Evolutionary conservation across 1,139 yeast genomes (phyloP), one percentile per base, ranked within the genome.

Genomic region (Kurtzmaniella quercitrusa): DNA sequence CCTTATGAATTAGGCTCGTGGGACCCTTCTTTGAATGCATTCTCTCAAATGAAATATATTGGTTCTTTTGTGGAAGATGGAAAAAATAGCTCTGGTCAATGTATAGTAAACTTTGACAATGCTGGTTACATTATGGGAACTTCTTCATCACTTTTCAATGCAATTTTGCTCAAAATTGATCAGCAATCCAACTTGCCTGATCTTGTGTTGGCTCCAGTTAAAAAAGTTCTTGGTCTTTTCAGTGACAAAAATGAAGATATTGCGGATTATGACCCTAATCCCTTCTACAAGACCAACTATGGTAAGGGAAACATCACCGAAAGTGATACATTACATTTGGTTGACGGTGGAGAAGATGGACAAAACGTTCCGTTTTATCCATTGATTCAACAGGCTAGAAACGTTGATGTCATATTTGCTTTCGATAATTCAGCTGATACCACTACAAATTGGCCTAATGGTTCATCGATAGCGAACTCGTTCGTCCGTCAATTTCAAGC

Each of bases 271-370:
- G 44, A 50, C 8, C 77, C 77, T 12, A 71, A 71, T 47, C 77
- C 77, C 6, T 71, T 70, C 50, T 54, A 50, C 39, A 50, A 55
- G 3, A 47, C 51, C n/a, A 49, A 50, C 5, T 48, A 39, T 22
- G 60, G 63, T 6, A 36, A 42, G n/a, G 47, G 46, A 6, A 50
- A 54, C 16, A 60, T 72, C 44, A 48, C 61, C 41, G 43, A 53
- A 41, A 57, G 60, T 53, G 71, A 74, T 5, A 66, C 76, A 3
- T 69, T 89, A 37, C 77, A 65, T 55, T 70, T 88, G 47, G 91
- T 82, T n/a, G 97, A 89, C 58, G 96, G 96, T 47, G 96, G 96
- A 50, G 91, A 84, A 61, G 96, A 87, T 63, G 63, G 60, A 12
- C 93, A 88, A 59, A 85, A 84, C 52, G 72, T 89, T 23, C 97